A percentile compares a stretch with the other conserved stretches of the same genome.
Conservation (phyloP, 73 alveolate genomes). For the Stentor roeselii region DNA sequence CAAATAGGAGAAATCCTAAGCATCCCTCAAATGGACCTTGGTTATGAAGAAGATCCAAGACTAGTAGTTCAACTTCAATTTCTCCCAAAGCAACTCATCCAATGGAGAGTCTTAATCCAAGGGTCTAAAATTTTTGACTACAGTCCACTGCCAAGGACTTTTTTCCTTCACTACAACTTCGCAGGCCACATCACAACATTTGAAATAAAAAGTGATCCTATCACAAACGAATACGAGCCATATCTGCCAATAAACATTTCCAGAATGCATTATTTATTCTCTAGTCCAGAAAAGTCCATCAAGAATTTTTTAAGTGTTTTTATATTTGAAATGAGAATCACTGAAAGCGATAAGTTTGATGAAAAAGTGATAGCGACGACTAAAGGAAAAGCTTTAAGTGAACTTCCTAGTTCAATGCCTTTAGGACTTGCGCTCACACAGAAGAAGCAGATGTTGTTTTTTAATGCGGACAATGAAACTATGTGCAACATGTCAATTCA, state of each 20-base stretch:
- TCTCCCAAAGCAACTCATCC: slow-evolving; percentile 21
- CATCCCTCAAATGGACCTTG: slow-evolving; percentile 9
- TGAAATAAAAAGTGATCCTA: background rate
- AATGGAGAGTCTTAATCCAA: background rate
- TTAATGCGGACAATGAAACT: background rate
- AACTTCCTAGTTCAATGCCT: slow-evolving; percentile 19
- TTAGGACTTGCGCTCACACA: background rate
- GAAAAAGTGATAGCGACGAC: slow-evolving; percentile 22
- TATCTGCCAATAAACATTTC: background rate
- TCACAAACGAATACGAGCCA: background rate
- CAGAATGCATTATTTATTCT: slow-evolving; percentile 12
- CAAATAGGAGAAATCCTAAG: slow-evolving; percentile 1
- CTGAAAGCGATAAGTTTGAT: background rate
- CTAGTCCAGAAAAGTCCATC: background rate
- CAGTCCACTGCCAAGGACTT: background rate
- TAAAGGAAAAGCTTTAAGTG: background rate
- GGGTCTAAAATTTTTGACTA: background rate
- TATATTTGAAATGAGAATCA: background rate
- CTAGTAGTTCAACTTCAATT: slow-evolving; percentile 10
- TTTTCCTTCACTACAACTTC: background rate
- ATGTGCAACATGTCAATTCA: background rate
- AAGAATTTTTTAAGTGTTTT: background rate
- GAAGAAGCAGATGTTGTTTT: slow-evolving; percentile 7
- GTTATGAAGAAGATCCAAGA: background rate
- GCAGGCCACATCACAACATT: slow-evolving; percentile 18